Base-by-base conservation (phyloP, 805 yeast species). In the Zygotorulaspora florentina region DNA sequence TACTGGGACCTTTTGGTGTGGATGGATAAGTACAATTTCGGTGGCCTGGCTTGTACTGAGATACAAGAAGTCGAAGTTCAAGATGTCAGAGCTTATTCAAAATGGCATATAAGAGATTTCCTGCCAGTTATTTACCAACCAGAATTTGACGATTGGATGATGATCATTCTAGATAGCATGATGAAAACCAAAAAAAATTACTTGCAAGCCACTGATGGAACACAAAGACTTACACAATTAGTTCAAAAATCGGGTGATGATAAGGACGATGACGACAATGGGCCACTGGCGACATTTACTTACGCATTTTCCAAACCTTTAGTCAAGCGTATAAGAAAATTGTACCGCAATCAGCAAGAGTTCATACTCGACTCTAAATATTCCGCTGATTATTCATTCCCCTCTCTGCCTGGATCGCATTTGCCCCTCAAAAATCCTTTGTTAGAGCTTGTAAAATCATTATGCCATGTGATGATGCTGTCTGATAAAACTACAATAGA, bases 1-100 rank as follows among this genome's bases (percentile, higher is more conserved):
- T 89, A 87, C 60, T 93, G 99, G 99, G 97, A 93, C 62, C 59
- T 84, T n/a, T 69, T 93, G 52, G 69, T 93, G 2, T 95, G 97
- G 98, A 86, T 91, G 95, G 96, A 93, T 62, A 82, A 84, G 55
- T 79, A 78, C 57, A 93, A 93, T 59, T 89, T 74, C 64, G 85
- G 95, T 35, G 99, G 99, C 6, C 63, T 77, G 40, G 74, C 76
- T 0, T 71, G 77, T 52, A 46, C 61, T 11, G 66, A 66, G 44
- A 65, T 72, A 13, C 53, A 65, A 16, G 72, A 67, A 8, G 52
- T 51, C 9, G 71, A 67, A 16, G 64, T 58, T 13, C 76, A 72
- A 47, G 70, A 68, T 26, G 54, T 66, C 18, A 55, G 58, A 33
- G 72, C 70, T 1, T 61, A 67, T 37, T 81, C 86, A 1, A 73